Evolutionary conservation across 495 filamentous ascomycete genomes (phyloP).

Genomic region (Aspergillus asperescens): DNA sequence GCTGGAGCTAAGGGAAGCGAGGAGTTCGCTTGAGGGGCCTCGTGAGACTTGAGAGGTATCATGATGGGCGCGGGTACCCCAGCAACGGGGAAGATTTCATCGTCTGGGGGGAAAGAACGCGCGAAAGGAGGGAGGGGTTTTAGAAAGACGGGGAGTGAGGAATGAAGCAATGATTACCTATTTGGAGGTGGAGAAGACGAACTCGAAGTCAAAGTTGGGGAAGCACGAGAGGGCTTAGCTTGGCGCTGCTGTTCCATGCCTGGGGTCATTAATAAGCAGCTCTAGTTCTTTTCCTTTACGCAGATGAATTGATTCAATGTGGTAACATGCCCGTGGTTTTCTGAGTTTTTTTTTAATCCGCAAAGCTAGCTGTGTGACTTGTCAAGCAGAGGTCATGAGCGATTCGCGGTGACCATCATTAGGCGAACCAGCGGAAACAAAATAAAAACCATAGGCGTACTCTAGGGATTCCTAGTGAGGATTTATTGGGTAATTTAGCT

Average conservation of each 20-base stretch:
- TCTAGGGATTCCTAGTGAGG: no score
- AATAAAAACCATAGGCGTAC: no score
- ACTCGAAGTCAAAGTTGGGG: conserved; percentile 39
- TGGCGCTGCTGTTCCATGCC: neutral
- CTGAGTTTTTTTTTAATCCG: no score
- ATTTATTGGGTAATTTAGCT: neutral
- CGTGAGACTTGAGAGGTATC: conserved; percentile 39
- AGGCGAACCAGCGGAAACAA: conserved; percentile 5
- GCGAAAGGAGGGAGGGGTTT: conserved; percentile 1
- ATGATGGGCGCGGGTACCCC: conserved; percentile 44
- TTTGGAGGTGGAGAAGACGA: conserved; percentile 28
- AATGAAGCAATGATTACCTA: conserved; percentile 8
- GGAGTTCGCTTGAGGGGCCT: conserved; percentile 32
- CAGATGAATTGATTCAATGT: no score
- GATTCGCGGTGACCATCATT: conserved; percentile 6
- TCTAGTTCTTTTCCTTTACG: no score
- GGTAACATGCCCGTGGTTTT: no score
- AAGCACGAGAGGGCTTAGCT: conserved; percentile 19
- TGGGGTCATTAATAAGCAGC: neutral
- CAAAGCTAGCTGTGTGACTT: no score
- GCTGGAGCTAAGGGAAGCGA: conserved; percentile 23
- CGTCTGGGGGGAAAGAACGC: conserved; percentile 22
- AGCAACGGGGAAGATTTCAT: conserved; percentile 37
- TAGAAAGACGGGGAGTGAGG: conserved; percentile 2
- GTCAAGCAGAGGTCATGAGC: conserved; percentile 3